Conservation (phyloP, 805 yeast species). For the Hanseniaspora hatyaiensis region DNA sequence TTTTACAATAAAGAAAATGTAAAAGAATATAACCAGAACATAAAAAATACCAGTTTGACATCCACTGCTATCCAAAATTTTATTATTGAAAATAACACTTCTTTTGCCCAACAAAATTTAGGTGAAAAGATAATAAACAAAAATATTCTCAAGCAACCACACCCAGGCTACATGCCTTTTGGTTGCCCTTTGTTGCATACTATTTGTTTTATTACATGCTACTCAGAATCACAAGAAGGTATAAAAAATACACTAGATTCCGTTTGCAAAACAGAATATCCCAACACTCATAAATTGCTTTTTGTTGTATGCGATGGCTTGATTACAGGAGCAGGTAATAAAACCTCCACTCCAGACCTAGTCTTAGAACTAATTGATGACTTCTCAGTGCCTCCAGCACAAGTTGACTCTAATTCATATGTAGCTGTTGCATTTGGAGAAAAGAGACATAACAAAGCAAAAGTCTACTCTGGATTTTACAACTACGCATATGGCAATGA, state of each 20-base stretch:
- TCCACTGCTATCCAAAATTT: constrained; percentile 62
- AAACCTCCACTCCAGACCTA: constrained; percentile 76
- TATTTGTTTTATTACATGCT: constrained; percentile 76
- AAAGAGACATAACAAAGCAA: constrained; percentile 96
- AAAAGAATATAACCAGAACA: constrained; percentile 77
- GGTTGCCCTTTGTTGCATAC: constrained; percentile 67
- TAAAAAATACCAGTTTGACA: constrained; percentile 28
- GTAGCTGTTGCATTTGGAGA: constrained; percentile 92
- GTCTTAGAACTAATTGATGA: constrained; percentile 78
- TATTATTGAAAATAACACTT: constrained; percentile 16
- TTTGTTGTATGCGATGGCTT: constrained; percentile 86
- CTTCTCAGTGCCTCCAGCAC: constrained; percentile 55
- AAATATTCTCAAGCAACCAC: constrained; percentile 83
- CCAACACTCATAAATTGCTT: constrained; percentile 83
- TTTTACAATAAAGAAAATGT: constrained; percentile 52
- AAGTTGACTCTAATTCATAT: constrained; percentile 72
- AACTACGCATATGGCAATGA: constrained; percentile 36
- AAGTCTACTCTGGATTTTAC: constrained; percentile 89
- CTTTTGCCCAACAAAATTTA: too few species aligned
- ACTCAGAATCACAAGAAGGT: constrained; percentile 83
- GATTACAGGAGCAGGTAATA: constrained; percentile 90
- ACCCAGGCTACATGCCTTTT: constrained; percentile 75
- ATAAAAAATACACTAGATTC: constrained; percentile 84
- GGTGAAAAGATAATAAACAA: constrained; percentile 55
- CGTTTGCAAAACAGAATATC: constrained; percentile 86